Percentiles rank a stretch among this genome's conserved stretches.
phyloP scores from a whole-genome alignment of 1,139 yeast species.

The Pichia sp. region DNA sequence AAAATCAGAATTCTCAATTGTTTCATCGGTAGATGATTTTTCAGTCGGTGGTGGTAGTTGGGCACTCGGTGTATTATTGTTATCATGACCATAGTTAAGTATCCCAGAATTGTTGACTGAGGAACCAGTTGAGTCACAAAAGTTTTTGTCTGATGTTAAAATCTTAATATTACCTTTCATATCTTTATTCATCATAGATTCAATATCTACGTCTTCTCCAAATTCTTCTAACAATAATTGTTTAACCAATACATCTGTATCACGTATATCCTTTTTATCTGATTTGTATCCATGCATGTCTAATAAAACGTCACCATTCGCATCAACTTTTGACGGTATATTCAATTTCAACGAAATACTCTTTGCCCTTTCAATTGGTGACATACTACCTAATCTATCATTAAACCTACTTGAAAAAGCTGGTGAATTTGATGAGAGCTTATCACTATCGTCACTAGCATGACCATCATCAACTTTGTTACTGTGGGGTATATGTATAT shows the following conservation, averaged over 20 bases:
- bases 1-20: background rate
- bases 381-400: conserved; percentile 6
- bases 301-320: conserved; percentile 82
- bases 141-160: conserved; percentile 2
- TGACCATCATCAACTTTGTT: background rate
- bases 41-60: background rate
- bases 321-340: conserved; percentile 83
- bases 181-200: conserved; percentile 51
- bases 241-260: conserved; percentile 63
- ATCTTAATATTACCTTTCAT: conserved; percentile 69
- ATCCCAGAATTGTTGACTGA: background rate
- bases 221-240: conserved; percentile 67
- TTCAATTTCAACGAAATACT: conserved; percentile 64
- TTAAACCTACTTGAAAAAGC: background rate
- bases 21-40: conserved; percentile 2
- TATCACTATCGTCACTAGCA: background rate
- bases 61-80: background rate
- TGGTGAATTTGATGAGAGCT: background rate
- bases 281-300: conserved; percentile 98
- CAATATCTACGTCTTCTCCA: conserved; percentile 46
- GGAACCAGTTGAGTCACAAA: conserved; percentile 1
- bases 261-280: conserved; percentile 63
- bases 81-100: too few species aligned
- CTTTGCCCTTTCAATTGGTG: conserved; percentile 56
- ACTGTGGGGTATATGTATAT: background rate